Base-by-base conservation (phyloP, 805 yeast species). In the Teunomyces pallodes region DNA sequence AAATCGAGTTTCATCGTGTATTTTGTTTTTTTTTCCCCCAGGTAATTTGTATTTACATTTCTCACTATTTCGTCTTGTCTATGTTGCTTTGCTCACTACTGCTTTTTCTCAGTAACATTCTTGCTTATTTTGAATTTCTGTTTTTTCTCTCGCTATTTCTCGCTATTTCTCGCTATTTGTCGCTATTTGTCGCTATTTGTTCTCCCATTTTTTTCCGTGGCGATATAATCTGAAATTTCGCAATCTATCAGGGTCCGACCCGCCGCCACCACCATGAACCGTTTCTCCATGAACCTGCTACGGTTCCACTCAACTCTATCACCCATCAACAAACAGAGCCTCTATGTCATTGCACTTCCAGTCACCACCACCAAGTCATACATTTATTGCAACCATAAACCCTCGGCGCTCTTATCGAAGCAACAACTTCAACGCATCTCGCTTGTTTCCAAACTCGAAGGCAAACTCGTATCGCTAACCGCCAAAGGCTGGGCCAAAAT, bases 321-420 rank as follows among this genome's bases (percentile, higher is more conserved):
- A 1, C 43, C 43, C 35, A 40, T 45, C 47, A 40, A 31, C 47
- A 30, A 38, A 17, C 28, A 33, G 27, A 36, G 45, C 6, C 46
- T 87, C 55, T 81, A 85, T 54, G 65, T 91, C 28, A 67, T 87
- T 9, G 79, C 89, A 2, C 69, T 90, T 4, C 97, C 97, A 5
- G 71, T 90, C 26, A 84, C 92, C 5, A 70, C 81, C 3, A 62
- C 72, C 45, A 76, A 77, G 50, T 76, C 87, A 3, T 85, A 80
- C 62, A 65, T 90, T 24, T 83, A 84, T 61, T 87, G 89, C 67
- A 86, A 86, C 63, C 84, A 83, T 57, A 72, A 60, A 38, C 68
- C 70, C 1, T 44, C 57, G 4, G 27, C 41, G 2, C 52, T 65
- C 2, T 56, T 72, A 20, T 54, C 55, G 43, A 42, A 54, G 16